Percentiles rank a stretch among this genome's conserved stretches.
Evolutionary conservation across 2,329 filamentous ascomycete genomes (phyloP).

Genomic region (Epichloe sp.): DNA sequence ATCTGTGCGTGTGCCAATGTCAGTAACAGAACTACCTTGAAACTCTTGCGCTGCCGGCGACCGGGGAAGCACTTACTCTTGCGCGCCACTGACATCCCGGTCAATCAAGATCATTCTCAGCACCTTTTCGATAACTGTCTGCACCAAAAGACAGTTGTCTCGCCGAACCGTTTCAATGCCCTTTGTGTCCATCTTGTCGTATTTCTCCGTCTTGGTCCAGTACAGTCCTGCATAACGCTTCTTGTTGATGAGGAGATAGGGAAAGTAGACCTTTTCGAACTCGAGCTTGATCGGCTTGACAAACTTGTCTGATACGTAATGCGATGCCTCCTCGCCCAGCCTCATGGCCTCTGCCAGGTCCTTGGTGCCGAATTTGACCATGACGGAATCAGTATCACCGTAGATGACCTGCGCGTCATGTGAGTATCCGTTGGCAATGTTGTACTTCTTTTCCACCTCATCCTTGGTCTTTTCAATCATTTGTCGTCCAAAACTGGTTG

Average conservation of each 20-base stretch:
- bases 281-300: constrained; percentile 96
- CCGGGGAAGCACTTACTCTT: constrained; percentile 57
- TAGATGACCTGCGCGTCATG: constrained; percentile 97
- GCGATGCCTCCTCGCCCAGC: constrained; percentile 82
- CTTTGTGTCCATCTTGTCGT: constrained; percentile 99
- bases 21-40: not conserved
- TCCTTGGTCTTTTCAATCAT: constrained; percentile 98
- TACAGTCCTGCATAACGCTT: constrained; percentile 97
- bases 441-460: constrained; percentile 86
- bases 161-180: constrained; percentile 96
- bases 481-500: constrained; percentile 89
- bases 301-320: constrained; percentile 83
- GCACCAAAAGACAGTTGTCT: constrained; percentile 91
- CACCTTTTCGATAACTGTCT: constrained; percentile 95
- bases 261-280: constrained; percentile 98
- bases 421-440: constrained; percentile 83
- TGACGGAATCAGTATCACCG: constrained; percentile 97
- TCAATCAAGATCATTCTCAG: constrained; percentile 93
- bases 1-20: constrained; percentile 38
- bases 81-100: constrained; percentile 74
- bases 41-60: not conserved
- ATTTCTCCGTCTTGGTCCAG: constrained; percentile 90
- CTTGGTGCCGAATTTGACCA: constrained; percentile 94
- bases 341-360: constrained; percentile 86
- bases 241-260: constrained; percentile 98